Evolutionary conservation across 2,329 filamentous ascomycete genomes (phyloP), one percentile per base, ranked within the genome.

Genomic region (Talaromyces marneffei): DNA sequence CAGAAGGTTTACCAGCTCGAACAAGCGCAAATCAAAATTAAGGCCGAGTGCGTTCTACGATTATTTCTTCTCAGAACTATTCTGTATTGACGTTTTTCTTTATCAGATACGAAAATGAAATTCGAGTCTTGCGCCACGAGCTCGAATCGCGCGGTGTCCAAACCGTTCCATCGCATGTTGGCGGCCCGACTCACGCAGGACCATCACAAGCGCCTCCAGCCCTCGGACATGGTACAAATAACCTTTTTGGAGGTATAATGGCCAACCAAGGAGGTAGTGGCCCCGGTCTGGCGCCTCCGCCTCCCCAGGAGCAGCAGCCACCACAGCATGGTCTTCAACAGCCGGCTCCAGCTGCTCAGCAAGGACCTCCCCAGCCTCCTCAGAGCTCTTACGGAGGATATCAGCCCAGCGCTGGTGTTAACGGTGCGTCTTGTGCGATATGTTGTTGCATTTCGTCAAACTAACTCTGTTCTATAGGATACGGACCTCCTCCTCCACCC

Each of bases 171-270:
- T 86, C 88, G 64, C 88, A 91, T 64, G 86, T 91, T 71, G 83
- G 84, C 65, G 88, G 86, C 16, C 87, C 87, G 42, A 88, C 89
- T 71, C 90, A 94, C 83, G 85, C 85, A 62, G 91, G 88, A 46
- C 89, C 91, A 61, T 87, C 90, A 54, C 91, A 94, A 77, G 89
- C 91, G 65, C 93, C 94, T 37, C 92, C 87, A 37, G 80, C 91
- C 55, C 90, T 97, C 67, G 91, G 92, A 29, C 90, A 95, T 71
- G 92, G 93, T 27, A 86, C 87, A 60, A 93, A 89, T 74, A 94
- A 95, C 71, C 83, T 97, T 42, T 97, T 99, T 72, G 92, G 91
- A 67, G 92, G 91, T 61, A 96, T 97, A 72, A 97, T 99, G 91
- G 87, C 92, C 60, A 93, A 93, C 66, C 87, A 87, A 75, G 90